Evolutionary conservation across 495 filamentous ascomycete genomes (phyloP).

Genomic region (Hyaloscypha bicolor): DNA sequence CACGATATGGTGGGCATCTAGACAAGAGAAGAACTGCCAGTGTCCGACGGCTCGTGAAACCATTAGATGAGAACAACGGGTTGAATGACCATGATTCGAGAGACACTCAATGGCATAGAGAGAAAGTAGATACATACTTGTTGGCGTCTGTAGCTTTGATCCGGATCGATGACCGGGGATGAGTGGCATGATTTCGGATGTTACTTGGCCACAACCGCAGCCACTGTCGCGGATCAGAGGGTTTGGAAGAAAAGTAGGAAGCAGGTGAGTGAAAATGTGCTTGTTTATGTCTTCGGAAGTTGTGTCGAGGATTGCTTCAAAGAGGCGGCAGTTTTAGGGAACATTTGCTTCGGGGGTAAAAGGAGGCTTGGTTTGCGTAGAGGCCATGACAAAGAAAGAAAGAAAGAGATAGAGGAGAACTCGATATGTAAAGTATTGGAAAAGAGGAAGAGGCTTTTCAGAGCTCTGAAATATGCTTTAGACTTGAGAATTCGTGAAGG

Average conservation of each 20-base stretch:
- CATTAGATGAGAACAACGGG: too few relatives aligned
- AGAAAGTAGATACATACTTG: background rate
- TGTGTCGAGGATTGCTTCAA: constrained; percentile 22
- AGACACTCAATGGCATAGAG: background rate
- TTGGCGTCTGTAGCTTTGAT: constrained; percentile 26
- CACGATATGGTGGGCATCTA: background rate
- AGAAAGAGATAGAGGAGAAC: too few relatives aligned
- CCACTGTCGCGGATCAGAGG: constrained; percentile 36
- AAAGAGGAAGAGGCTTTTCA: too few relatives aligned
- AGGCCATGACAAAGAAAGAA: too few relatives aligned
- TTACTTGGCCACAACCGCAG: constrained; percentile 34
- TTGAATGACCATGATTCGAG: too few relatives aligned
- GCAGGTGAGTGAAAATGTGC: constrained; percentile 4
- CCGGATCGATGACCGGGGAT: constrained; percentile 21
- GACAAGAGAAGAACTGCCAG: background rate
- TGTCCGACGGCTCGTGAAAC: too few relatives aligned
- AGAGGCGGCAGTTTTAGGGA: constrained; percentile 14
- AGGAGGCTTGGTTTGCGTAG: too few relatives aligned
- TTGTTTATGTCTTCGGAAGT: constrained; percentile 16
- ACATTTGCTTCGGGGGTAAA: constrained; percentile 25
- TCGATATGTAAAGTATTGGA: too few relatives aligned
- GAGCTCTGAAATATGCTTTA: too few relatives aligned
- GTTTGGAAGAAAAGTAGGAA: constrained; percentile 23
- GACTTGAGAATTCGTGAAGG: too few relatives aligned
- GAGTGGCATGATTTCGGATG: constrained; percentile 25